phyloP scores from a whole-genome alignment of 2,329 filamentous ascomycete species.

The Pestalotiopsis sp. region DNA sequence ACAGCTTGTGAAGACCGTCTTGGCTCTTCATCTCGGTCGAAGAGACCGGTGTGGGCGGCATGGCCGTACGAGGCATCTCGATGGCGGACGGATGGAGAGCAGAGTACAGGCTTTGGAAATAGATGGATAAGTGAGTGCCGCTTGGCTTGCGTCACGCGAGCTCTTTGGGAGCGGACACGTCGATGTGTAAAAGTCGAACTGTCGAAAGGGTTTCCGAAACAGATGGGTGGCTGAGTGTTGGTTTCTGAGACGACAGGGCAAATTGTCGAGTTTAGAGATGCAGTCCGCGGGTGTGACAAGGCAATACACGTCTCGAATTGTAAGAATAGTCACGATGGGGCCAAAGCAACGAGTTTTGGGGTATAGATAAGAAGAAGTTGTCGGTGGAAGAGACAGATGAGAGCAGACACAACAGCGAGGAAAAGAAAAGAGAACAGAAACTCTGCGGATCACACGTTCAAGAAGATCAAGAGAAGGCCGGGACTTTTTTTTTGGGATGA shows the following conservation, averaged over 20 bases:
- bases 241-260: not conserved
- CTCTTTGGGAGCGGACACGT: not conserved
- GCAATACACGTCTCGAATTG: not conserved
- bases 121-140: not conserved
- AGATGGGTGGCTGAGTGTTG: not conserved
- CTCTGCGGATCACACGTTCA: not conserved
- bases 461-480: not conserved
- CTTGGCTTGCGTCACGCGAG: not conserved
- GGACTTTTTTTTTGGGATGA: not conserved
- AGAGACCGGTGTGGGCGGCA: slow-evolving; percentile 77
- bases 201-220: not conserved
- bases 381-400: not conserved
- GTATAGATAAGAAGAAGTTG: not conserved
- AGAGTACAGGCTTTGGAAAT: not conserved
- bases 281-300: not conserved
- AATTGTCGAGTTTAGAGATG: not conserved
- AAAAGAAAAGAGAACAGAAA: no score
- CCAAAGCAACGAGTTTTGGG: not conserved
- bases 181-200: not conserved
- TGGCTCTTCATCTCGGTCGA: slow-evolving; percentile 79
- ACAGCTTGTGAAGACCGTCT: slow-evolving; percentile 63
- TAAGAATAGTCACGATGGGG: not conserved
- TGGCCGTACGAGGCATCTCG: slow-evolving; percentile 65
- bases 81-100: not conserved
- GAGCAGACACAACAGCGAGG: not conserved